Conservation (phyloP, 2,329 filamentous ascomycete species). For the Fusarium acutatum region DNA sequence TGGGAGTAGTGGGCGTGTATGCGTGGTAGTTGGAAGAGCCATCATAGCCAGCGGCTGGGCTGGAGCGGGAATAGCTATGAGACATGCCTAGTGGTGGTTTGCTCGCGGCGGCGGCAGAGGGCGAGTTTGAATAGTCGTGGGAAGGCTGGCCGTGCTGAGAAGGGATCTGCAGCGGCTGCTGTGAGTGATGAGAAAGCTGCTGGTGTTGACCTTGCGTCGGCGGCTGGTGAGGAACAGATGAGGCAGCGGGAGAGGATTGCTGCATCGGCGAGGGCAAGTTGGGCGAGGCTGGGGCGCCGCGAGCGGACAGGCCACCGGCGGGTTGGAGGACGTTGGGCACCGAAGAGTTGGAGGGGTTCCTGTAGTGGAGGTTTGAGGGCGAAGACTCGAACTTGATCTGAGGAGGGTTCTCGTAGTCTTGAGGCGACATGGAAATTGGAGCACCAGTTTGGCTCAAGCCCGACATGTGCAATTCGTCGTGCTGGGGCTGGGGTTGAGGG, state of each 20-base stretch:
- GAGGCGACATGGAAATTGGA: conserved; percentile 52
- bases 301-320: conserved; percentile 53
- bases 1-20: conserved; percentile 72
- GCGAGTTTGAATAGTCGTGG: conserved; percentile 44
- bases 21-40: conserved; percentile 60
- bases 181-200: conserved; percentile 46
- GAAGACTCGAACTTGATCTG: conserved; percentile 62
- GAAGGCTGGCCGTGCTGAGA: conserved; percentile 68
- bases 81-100: conserved; percentile 72
- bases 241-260: conserved; percentile 46
- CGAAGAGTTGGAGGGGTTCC: conserved; percentile 50
- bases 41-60: conserved; percentile 72
- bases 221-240: conserved; percentile 45
- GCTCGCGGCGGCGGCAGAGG: conserved; percentile 58
- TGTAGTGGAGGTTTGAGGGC: conserved; percentile 51
- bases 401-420: conserved; percentile 61
- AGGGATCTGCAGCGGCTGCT: conserved; percentile 43
- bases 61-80: conserved; percentile 85
- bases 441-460: conserved; percentile 49
- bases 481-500: conserved; percentile 42
- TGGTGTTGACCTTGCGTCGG: conserved; percentile 46
- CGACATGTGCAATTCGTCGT: conserved; percentile 66
- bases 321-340: conserved; percentile 69
- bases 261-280: conserved; percentile 57
- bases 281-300: conserved; percentile 51